Base-by-base conservation (phyloP, 257 asterid genomes). In the Striga asiatica region DNA sequence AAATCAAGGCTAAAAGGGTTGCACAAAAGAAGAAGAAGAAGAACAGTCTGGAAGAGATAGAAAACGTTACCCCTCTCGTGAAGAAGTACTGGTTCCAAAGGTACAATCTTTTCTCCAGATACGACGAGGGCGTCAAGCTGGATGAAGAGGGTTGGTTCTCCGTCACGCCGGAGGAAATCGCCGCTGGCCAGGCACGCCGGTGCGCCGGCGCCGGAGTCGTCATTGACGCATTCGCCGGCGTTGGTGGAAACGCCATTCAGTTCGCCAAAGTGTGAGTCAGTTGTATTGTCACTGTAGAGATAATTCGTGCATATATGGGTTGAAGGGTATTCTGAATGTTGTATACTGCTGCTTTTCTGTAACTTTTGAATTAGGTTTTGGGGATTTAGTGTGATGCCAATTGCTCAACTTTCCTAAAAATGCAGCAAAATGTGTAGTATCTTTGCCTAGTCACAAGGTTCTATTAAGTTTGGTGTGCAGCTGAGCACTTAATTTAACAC, bases 111-210 rank as follows among this genome's bases (percentile, higher is more conserved):
- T 89, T 86, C 67, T 60, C 80, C 34, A 81, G 66, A 53, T 89
- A 79, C 50, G 94, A 89, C 35, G 60, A 59, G 31, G 98, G 98
- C 37, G 71, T 89, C 55, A 58, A 54, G 61, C 12, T 89, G 79
- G 98, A 89, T 18, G 98, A 89, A 71, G 86, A 89, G 72, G 96
- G 98, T 17, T 89, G 98, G 98, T 89, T 76, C 72, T 89, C 98
- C 56, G 98, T 83, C 66, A 89, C 98, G 46, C 96, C 95, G 51
- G 98, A 89, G 71, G 73, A 65, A 65, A 76, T 89, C 27, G 96
- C 98, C 43, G 74, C 68, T 66, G n/a, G 74, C 16, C 98, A 89
- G 64, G 96, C 96, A 22, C 58, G 24, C 17, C 78, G 83, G 52
- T 81, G 86, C 67, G 71, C 70, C 53, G 75, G 78, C 1, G 78